A percentile compares a stretch with the other conserved stretches of the same genome.
Conservation (phyloP, 139 green algal genomes). For the Chlorella sp. region DNA sequence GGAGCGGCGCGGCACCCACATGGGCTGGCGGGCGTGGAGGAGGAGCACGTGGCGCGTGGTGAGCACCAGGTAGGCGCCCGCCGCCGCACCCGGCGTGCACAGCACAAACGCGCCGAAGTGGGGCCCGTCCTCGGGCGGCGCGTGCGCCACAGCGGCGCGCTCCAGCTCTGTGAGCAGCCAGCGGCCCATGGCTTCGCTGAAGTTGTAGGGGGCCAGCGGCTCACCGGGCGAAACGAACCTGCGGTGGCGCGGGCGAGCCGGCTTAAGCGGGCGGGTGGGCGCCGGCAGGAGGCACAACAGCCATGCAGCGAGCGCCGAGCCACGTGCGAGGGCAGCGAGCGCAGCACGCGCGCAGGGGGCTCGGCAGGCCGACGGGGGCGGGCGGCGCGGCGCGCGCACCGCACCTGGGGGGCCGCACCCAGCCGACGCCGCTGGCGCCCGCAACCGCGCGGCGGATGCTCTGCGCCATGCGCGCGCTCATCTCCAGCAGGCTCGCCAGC, state of each 20-base stretch:
- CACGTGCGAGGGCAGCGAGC: not conserved
- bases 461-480: slow-evolving; percentile 31
- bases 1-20: slow-evolving; percentile 24
- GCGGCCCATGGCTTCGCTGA: slow-evolving; percentile 42
- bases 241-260: too few relatives aligned
- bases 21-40: slow-evolving; percentile 17
- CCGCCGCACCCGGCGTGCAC: slow-evolving; percentile 27
- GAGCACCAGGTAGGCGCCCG: slow-evolving; percentile 31
- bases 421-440: slow-evolving; percentile 33
- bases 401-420: slow-evolving; percentile 37
- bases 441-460: slow-evolving; percentile 41
- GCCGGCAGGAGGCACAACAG: not conserved
- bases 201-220: slow-evolving; percentile 47
- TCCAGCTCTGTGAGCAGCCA: slow-evolving; percentile 42
- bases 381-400: not conserved
- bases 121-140: not conserved
- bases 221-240: slow-evolving; percentile 6
- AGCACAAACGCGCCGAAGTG: slow-evolving; percentile 32
- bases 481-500: slow-evolving; percentile 46
- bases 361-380: not conserved
- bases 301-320: not conserved
- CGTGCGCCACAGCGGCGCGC: not conserved
- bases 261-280: too few relatives aligned
- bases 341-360: not conserved
- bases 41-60: slow-evolving; percentile 33